Percentiles rank a stretch among this genome's conserved stretches.
Conservation (phyloP, 345 rosid genomes). For the Citropsis articulata region DNA sequence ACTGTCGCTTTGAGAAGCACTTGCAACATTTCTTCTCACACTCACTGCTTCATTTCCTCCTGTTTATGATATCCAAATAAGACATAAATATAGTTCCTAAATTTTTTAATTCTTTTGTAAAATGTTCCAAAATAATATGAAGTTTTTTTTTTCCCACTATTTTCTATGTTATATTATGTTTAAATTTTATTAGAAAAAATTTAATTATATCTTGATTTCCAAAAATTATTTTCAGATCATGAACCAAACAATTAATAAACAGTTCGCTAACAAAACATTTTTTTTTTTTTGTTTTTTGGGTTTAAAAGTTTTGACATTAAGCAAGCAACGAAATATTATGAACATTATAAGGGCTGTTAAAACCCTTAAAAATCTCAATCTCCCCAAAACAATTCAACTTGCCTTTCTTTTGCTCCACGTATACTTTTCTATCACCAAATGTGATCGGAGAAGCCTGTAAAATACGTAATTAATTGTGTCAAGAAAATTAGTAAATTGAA, state of each 20-base stretch:
- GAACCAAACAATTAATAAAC: not conserved
- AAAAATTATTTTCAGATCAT: not conserved
- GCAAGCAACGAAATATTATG: not conserved
- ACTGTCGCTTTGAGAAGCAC: slow-evolving; percentile 33
- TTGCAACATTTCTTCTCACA: slow-evolving; percentile 23
- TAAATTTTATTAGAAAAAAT: too few relatives aligned
- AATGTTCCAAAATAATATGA: too few relatives aligned
- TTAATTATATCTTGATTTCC: not conserved
- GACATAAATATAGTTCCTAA: too few relatives aligned
- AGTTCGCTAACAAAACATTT: too few relatives aligned
- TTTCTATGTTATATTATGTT: too few relatives aligned
- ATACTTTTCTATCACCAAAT: slow-evolving; percentile 57
- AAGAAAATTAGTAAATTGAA: too few relatives aligned
- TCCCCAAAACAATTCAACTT: not conserved
- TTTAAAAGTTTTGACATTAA: not conserved
- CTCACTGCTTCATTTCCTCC: slow-evolving; percentile 29
- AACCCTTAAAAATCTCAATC: not conserved
- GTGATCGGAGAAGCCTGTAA: slow-evolving; percentile 45
- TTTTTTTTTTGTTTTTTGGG: too few relatives aligned
- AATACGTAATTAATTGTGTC: not conserved
- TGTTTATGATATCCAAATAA: slow-evolving; percentile 6
- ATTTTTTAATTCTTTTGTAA: not conserved
- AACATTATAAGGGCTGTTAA: too few relatives aligned
- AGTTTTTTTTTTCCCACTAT: too few relatives aligned
- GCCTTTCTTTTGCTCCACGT: slow-evolving; percentile 74